These are phyloP conservation scores for Lycium barbarum DNA, from an alignment of 257 asterid species.

Conservation along the genomic window DNA sequence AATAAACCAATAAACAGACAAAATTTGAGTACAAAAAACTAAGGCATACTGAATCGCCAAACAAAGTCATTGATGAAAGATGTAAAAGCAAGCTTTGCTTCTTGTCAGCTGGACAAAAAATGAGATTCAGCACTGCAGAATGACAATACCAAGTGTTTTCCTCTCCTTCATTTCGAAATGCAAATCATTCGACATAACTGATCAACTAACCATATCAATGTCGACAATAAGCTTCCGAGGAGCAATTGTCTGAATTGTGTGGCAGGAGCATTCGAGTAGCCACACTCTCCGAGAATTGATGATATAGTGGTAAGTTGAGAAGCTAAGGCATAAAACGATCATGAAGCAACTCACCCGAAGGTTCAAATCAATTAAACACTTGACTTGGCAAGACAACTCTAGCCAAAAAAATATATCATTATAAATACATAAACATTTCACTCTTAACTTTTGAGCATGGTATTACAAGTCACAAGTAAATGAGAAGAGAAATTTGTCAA, in stretches of 20 bases:
- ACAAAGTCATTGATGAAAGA: background rate
- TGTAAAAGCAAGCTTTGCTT: background rate
- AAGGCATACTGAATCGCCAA: background rate
- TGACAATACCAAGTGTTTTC: background rate
- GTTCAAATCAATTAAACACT: constrained; percentile 26
- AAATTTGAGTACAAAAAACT: background rate
- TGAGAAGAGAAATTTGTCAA: background rate
- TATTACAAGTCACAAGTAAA: background rate
- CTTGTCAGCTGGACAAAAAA: background rate
- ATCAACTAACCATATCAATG: background rate
- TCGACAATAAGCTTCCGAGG: background rate
- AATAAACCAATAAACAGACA: background rate
- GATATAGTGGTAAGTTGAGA: constrained; percentile 15
- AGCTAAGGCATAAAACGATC: constrained; percentile 24
- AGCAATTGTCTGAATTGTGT: background rate
- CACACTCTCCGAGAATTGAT: constrained; percentile 29
- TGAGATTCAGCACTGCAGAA: no score
- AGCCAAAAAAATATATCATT: constrained; percentile 21
- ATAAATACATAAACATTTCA: background rate
- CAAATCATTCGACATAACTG: background rate
- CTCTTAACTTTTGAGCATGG: background rate
- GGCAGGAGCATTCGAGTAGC: background rate
- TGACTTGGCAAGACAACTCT: constrained; percentile 29
- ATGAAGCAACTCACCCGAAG: constrained; percentile 3
- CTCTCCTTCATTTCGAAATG: background rate